These are phyloP conservation scores for Pholiota conissans DNA, from an alignment of 768 basidiomycete genomes.

Conservation along the genomic window DNA sequence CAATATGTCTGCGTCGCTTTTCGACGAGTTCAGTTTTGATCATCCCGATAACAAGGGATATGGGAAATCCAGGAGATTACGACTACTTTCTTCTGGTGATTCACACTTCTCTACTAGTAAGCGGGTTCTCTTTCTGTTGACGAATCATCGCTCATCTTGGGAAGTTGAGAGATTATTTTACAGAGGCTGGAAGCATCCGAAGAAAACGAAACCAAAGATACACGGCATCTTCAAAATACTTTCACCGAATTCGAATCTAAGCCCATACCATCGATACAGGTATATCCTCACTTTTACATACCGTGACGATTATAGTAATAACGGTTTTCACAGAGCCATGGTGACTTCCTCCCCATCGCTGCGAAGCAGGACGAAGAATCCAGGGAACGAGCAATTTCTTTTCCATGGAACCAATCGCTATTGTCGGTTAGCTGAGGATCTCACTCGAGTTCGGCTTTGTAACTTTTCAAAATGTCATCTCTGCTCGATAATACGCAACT, in stretches of 20 bases:
- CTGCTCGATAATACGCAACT: constrained; percentile 56
- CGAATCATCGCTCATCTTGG: background rate
- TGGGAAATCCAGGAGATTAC: constrained; percentile 43
- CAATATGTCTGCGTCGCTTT: constrained; percentile 22
- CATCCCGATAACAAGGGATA: constrained; percentile 40
- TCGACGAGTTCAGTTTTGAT: constrained; percentile 43
- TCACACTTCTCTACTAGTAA: constrained; percentile 41
- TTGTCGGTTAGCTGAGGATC: constrained; percentile 58
- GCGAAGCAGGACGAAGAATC: constrained; percentile 20
- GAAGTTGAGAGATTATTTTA: constrained; percentile 51
- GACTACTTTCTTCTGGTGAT: constrained; percentile 34
- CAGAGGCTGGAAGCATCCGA: constrained; percentile 57
- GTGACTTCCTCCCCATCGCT: constrained; percentile 25
- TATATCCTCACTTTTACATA: constrained; percentile 16
- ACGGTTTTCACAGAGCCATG: constrained; percentile 26
- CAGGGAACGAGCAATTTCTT: constrained; percentile 56
- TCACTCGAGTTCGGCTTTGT: constrained; percentile 47
- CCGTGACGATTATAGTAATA: background rate
- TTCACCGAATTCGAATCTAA: constrained; percentile 41
- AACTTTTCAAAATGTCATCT: constrained; percentile 48
- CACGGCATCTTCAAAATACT: constrained; percentile 53
- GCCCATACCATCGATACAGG: constrained; percentile 49
- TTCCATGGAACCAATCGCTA: constrained; percentile 69
- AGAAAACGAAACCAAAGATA: constrained; percentile 49
- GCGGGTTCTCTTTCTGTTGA: constrained; percentile 14